Evolutionary conservation across 768 basidiomycete species (phyloP).

Genomic region (Mycena venus): DNA sequence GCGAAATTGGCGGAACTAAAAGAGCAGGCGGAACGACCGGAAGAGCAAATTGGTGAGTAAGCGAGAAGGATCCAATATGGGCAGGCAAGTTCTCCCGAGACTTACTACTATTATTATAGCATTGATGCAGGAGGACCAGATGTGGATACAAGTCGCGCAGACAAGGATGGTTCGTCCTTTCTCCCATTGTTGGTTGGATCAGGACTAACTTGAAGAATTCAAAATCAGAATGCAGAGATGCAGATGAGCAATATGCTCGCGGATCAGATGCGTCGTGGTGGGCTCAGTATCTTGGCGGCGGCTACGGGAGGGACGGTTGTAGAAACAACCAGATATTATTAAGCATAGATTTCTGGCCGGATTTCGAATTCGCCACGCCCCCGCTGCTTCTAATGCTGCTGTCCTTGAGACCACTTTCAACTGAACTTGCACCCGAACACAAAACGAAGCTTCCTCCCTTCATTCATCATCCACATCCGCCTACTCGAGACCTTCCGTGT

Average conservation of each 20-base stretch:
- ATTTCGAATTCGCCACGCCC: too few species aligned
- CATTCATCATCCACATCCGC: too few species aligned
- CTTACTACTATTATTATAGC: too few species aligned
- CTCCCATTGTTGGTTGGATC: background rate
- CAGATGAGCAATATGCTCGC: constrained; percentile 2
- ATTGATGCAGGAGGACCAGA: constrained; percentile 14
- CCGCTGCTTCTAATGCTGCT: too few species aligned
- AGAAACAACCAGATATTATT: constrained; percentile 1
- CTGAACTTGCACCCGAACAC: too few species aligned
- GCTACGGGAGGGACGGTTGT: constrained; percentile 7
- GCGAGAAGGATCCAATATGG: too few species aligned
- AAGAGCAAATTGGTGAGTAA: constrained; percentile 7
- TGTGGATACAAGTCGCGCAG: constrained; percentile 1
- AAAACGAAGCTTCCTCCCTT: too few species aligned
- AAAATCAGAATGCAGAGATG: background rate
- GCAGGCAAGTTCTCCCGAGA: too few species aligned
- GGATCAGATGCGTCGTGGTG: background rate
- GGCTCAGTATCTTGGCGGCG: background rate
- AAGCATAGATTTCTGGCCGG: too few species aligned
- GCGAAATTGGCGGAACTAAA: constrained; percentile 5
- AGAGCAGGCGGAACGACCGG: background rate
- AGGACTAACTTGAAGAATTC: background rate
- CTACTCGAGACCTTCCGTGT: too few species aligned
- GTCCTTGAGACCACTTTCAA: too few species aligned
- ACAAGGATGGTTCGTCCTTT: background rate